A percentile compares a stretch with the other conserved stretches of the same genome.
Evolutionary conservation across 139 green algal species (phyloP).

Genomic region (Picochlorum sp.): DNA sequence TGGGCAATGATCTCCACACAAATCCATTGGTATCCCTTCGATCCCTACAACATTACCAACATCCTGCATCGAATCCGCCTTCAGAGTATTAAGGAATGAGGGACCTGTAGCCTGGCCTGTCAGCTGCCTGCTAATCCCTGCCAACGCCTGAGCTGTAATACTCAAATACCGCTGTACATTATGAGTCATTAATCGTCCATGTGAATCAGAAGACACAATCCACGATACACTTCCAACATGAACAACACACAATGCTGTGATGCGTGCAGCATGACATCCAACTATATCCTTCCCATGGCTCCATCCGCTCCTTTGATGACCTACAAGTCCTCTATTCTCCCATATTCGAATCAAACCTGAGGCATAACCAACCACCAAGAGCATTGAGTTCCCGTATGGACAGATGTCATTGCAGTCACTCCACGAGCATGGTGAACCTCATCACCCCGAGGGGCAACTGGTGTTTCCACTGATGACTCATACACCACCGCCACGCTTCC

Average conservation of each 20-base stretch:
- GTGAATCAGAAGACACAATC: slow-evolving; percentile 18
- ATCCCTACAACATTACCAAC: not conserved
- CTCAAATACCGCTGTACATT: slow-evolving; percentile 18
- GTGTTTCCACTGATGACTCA: too few species aligned
- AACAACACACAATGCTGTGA: slow-evolving; percentile 18
- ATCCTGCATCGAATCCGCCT: slow-evolving; percentile 5
- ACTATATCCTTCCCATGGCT: not conserved
- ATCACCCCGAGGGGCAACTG: too few species aligned
- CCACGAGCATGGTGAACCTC: not conserved
- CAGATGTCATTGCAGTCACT: slow-evolving; percentile 24
- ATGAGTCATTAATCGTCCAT: slow-evolving; percentile 28
- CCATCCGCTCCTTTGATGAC: slow-evolving; percentile 14
- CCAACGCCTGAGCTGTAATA: slow-evolving; percentile 17
- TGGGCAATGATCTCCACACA: too few species aligned
- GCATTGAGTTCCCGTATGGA: slow-evolving; percentile 5
- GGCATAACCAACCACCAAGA: slow-evolving; percentile 23
- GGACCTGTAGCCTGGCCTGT: slow-evolving; percentile 13
- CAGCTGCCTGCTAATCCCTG: slow-evolving; percentile 21
- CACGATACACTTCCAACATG: slow-evolving; percentile 15
- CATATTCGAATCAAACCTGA: slow-evolving; percentile 8
- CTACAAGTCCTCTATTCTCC: too few species aligned
- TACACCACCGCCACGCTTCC: too few species aligned
- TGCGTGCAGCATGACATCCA: slow-evolving; percentile 14
- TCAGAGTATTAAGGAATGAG: slow-evolving; percentile 16
- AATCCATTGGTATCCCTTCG: not conserved